Evolutionary conservation across 441 rosid species (phyloP).

Genomic region (Erodium moschatum): DNA sequence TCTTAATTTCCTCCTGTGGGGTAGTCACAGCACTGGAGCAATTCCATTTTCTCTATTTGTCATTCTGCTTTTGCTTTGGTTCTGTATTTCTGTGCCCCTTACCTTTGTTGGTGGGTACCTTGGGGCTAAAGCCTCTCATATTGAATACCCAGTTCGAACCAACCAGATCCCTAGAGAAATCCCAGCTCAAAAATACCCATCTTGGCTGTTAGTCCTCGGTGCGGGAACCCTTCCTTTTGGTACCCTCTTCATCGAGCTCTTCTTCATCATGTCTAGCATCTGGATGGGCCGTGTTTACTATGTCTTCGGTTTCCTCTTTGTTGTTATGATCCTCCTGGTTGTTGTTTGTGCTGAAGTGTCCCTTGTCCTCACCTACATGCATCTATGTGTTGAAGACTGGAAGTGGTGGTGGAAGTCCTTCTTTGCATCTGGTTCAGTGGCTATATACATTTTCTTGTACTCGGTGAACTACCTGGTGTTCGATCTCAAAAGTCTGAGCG

Average conservation of each 20-base stretch:
- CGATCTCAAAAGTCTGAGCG: constrained; percentile 68
- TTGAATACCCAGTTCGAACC: constrained; percentile 68
- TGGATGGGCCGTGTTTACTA: constrained; percentile 79
- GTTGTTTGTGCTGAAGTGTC: constrained; percentile 79
- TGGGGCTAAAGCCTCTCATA: constrained; percentile 61
- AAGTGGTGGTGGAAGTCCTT: constrained; percentile 93
- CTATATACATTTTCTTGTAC: constrained; percentile 66
- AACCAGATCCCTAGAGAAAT: constrained; percentile 75
- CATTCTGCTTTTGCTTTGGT: constrained; percentile 52
- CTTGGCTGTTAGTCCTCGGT: constrained; percentile 64
- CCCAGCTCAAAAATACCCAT: constrained; percentile 68
- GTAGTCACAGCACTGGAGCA: constrained; percentile 69
- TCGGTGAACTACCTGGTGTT: constrained; percentile 65
- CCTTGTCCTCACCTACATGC: constrained; percentile 67
- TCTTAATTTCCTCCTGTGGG: constrained; percentile 59
- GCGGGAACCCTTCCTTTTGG: constrained; percentile 72
- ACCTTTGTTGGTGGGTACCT: constrained; percentile 65
- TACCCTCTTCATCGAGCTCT: constrained; percentile 68
- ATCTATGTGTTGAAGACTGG: constrained; percentile 76
- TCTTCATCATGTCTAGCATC: constrained; percentile 71
- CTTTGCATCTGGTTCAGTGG: constrained; percentile 79
- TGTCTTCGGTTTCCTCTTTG: constrained; percentile 59
- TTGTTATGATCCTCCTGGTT: constrained; percentile 58
- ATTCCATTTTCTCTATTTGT: constrained; percentile 57
- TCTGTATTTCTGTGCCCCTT: constrained; percentile 75